Conservation (phyloP, 1,139 yeast genomes). For the Debaryomyces udenii region DNA sequence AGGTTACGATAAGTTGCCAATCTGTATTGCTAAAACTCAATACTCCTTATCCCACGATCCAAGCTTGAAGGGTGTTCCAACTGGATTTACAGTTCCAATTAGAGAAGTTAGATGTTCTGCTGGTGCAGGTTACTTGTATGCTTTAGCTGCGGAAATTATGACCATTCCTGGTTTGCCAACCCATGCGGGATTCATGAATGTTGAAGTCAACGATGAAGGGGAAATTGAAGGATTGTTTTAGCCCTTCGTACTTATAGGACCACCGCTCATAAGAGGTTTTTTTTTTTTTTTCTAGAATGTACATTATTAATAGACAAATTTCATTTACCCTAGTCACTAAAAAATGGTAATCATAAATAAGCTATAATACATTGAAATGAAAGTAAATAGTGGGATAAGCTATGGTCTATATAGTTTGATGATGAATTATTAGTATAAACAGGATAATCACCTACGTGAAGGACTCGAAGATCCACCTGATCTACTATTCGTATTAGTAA, state of each 20-base stretch:
- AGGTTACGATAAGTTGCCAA: constrained; percentile 75
- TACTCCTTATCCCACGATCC: constrained; percentile 83
- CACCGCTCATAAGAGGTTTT: too few relatives aligned
- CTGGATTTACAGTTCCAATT: constrained; percentile 76
- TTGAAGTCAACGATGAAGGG: constrained; percentile 77
- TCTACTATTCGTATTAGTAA: neutral
- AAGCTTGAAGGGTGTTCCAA: constrained; percentile 78
- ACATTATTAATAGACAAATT: neutral
- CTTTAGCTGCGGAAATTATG: constrained; percentile 81
- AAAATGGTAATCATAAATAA: constrained; percentile 6
- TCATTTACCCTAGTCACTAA: too few relatives aligned
- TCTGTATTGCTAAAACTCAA: constrained; percentile 84
- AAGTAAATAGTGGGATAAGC: too few relatives aligned
- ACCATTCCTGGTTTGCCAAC: constrained; percentile 86
- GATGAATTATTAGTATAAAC: too few relatives aligned
- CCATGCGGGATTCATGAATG: constrained; percentile 83
- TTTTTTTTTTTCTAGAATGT: constrained; percentile 3
- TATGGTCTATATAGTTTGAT: neutral
- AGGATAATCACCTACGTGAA: constrained; percentile 2
- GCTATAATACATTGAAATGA: constrained; percentile 12
- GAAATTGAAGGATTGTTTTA: constrained; percentile 78
- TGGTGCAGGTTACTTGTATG: constrained; percentile 84
- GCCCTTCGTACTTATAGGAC: constrained; percentile 5
- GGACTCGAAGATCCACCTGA: constrained; percentile 3
- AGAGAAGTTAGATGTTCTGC: constrained; percentile 80